A percentile compares a stretch with the other conserved stretches of the same genome.
These are phyloP conservation scores for Aspergillus puulaauensis DNA, from an alignment of 2,329 filamentous ascomycete species.

Conservation along the genomic window DNA sequence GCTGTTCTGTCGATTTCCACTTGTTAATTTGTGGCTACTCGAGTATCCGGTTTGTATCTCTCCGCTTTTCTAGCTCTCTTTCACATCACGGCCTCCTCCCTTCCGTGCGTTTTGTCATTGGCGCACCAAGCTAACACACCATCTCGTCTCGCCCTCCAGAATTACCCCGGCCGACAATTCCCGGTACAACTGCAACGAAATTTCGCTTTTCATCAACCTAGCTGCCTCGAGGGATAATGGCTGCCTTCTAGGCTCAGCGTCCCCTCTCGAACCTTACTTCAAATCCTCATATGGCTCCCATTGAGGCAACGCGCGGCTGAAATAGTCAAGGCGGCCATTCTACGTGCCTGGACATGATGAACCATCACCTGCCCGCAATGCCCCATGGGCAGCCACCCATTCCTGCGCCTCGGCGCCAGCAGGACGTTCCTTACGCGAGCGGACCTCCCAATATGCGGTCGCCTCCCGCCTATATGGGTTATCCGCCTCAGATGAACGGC, in stretches of 20 bases:
- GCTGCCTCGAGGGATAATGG: constrained; percentile 33
- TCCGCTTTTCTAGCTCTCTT: background rate
- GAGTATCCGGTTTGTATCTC: constrained; percentile 1
- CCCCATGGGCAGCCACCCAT: constrained; percentile 52
- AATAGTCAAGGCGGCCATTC: constrained; percentile 33
- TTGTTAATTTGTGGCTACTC: constrained; percentile 19
- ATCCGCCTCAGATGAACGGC: constrained; percentile 58
- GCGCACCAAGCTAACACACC: constrained; percentile 8
- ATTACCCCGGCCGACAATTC: constrained; percentile 4
- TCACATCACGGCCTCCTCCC: constrained; percentile 7
- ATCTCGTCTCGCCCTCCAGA: constrained; percentile 2
- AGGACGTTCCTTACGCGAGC: constrained; percentile 45
- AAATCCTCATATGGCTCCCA: constrained; percentile 40
- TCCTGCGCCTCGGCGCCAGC: constrained; percentile 48
- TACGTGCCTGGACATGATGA: constrained; percentile 42
- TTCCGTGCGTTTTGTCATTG: background rate
- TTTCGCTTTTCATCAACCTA: background rate
- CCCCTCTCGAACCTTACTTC: constrained; percentile 21
- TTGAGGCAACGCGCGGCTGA: constrained; percentile 41
- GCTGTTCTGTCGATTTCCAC: background rate
- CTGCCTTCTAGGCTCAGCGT: constrained; percentile 30
- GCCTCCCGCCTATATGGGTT: constrained; percentile 59
- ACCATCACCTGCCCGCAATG: constrained; percentile 46
- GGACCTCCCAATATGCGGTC: constrained; percentile 54
- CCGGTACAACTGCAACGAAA: background rate